Percentiles rank a stretch among this genome's conserved stretches.
Evolutionary conservation across 192 early-diverging fungal species (phyloP).

Genomic region (Mortierella claussenii): DNA sequence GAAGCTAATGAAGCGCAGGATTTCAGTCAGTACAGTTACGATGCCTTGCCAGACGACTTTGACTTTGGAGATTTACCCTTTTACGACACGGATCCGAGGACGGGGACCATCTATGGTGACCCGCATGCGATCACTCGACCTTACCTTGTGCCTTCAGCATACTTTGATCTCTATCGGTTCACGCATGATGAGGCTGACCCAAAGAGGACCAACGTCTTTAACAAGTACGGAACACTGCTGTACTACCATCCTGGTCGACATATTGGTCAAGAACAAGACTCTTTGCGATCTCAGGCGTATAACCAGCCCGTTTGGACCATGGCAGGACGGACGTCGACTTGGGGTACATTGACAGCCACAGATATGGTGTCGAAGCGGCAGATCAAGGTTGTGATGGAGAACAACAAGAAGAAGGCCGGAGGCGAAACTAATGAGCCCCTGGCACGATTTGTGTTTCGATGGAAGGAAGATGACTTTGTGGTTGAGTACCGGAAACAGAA

Average conservation of each 20-base stretch:
- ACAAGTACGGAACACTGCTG: constrained; percentile 30
- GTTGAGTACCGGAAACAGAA: constrained; percentile 44
- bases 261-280: constrained; percentile 49
- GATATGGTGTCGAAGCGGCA: constrained; percentile 32
- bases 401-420: constrained; percentile 35
- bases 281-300: constrained; percentile 9
- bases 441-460: constrained; percentile 46
- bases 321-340: constrained; percentile 34
- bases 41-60: constrained; percentile 41
- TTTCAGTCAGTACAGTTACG: constrained; percentile 24
- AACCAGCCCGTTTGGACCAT: constrained; percentile 34
- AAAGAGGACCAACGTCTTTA: constrained; percentile 33
- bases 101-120: constrained; percentile 45
- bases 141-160: constrained; percentile 12
- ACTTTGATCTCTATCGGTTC: constrained; percentile 34
- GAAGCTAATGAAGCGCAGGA: constrained; percentile 5
- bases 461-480: constrained; percentile 49
- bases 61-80: constrained; percentile 47
- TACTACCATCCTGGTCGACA: constrained; percentile 51
- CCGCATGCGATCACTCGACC: constrained; percentile 36
- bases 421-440: constrained; percentile 25
- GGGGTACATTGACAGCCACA: constrained; percentile 34
- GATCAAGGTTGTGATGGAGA: constrained; percentile 37
- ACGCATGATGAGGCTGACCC: constrained; percentile 27
- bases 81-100: constrained; percentile 43